Percentiles rank a stretch among this genome's conserved stretches.
These are phyloP conservation scores for Bacidia rubella DNA, from an alignment of 495 filamentous ascomycete genomes.

Conservation along the genomic window DNA sequence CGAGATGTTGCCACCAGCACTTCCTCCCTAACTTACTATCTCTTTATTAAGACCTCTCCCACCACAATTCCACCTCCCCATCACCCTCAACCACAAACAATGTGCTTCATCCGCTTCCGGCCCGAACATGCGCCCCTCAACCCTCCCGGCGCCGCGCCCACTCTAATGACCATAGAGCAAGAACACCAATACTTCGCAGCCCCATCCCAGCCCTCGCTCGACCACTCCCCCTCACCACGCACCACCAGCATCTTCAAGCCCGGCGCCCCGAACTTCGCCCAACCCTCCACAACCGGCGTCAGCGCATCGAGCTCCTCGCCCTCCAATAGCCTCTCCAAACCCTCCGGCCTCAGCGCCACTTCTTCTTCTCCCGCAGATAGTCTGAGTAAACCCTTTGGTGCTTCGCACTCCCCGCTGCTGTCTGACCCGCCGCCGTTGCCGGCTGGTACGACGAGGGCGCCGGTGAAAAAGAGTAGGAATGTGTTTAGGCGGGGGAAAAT, in stretches of 20 bases:
- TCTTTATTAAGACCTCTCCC: too few relatives aligned
- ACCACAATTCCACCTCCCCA: neutral
- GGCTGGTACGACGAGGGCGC: too few relatives aligned
- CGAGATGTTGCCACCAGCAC: too few relatives aligned
- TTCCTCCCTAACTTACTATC: too few relatives aligned
- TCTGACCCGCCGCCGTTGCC: too few relatives aligned
- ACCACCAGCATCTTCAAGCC: neutral
- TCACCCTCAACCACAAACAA: neutral
- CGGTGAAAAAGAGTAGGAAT: too few relatives aligned
- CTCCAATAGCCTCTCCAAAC: neutral
- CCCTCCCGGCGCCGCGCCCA: constrained; percentile 16
- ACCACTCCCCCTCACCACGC: neutral
- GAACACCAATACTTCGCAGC: constrained; percentile 5
- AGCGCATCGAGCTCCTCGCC: neutral
- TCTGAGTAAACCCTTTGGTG: too few relatives aligned
- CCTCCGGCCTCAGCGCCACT: neutral
- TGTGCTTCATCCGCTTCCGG: constrained; percentile 17
- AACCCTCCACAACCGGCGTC: neutral
- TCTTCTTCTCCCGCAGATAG: too few relatives aligned
- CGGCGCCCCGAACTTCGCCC: neutral
- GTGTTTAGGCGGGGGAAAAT: neutral
- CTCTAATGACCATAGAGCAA: constrained; percentile 12
- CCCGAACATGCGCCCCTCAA: constrained; percentile 11
- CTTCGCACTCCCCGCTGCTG: too few relatives aligned
- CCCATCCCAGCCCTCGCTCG: neutral